A percentile compares a stretch with the other conserved stretches of the same genome.
phyloP scores from a whole-genome alignment of 1,284 basidiomycete genomes.

The Cryptococcus wingfieldii region DNA sequence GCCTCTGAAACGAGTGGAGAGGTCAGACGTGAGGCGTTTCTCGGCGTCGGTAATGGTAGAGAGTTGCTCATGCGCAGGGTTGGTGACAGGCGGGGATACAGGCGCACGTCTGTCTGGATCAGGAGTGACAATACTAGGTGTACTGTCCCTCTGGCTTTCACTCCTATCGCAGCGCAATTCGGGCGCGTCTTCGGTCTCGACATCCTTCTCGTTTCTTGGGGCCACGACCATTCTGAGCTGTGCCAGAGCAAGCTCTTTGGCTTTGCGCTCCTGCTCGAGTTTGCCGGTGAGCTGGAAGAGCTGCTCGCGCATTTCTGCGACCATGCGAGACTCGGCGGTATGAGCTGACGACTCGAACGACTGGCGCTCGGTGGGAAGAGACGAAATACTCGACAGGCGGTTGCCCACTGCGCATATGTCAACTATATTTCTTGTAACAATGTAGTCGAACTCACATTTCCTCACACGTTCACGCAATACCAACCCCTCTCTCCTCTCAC shows the following conservation, averaged over 20 bases:
- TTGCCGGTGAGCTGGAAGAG: constrained; percentile 35
- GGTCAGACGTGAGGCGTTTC: constrained; percentile 13
- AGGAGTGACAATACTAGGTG: not conserved
- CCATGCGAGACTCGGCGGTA: constrained; percentile 22
- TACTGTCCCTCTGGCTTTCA: not conserved
- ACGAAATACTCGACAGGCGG: constrained; percentile 29
- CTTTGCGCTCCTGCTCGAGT: constrained; percentile 35
- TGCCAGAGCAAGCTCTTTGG: constrained; percentile 21
- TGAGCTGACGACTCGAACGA: constrained; percentile 2
- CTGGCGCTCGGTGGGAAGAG: constrained; percentile 11
- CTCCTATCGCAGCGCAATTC: too few species aligned
- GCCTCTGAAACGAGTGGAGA: constrained; percentile 25
- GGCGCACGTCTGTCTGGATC: not conserved
- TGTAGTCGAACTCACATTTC: constrained; percentile 31
- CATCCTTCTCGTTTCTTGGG: not conserved
- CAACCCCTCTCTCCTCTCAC: constrained; percentile 31
- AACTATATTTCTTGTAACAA: not conserved
- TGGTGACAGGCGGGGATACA: not conserved
- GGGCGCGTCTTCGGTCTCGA: constrained; percentile 7
- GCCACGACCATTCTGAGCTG: constrained; percentile 1
- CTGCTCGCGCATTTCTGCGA: constrained; percentile 39
- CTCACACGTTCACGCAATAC: constrained; percentile 36
- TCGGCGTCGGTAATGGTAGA: not conserved
- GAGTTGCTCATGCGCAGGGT: not conserved
- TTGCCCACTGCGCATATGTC: constrained; percentile 19